Evolutionary conservation across 2,329 filamentous ascomycete genomes (phyloP), one percentile per base, ranked within the genome.

Genomic region (Colletotrichum gigasporum): DNA sequence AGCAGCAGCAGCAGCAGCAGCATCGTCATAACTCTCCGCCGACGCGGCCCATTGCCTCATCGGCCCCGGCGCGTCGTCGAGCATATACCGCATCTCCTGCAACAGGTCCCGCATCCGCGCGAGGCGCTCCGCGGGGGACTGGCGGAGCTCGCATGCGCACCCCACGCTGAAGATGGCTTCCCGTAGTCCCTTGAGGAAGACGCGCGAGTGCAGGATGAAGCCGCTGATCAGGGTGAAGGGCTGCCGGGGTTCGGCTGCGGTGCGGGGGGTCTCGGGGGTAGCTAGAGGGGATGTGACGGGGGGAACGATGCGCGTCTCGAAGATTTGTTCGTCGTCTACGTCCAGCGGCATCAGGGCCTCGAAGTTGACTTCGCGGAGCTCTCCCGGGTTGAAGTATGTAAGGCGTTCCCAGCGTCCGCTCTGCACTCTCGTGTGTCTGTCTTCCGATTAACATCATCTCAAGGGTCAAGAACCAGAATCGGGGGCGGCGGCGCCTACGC

Each of bases 251-350:
- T 62, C 28, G 20, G 57, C 4, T 57, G 32, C 1, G 59, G 50
- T 22, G 53, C 64, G 20, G 47, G 53, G 58, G 3, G 63, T 59
- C 11, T 53, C 16, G 16, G 47, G 44, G 5, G 59, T 11, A 55
- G 14, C 4, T 39, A 18, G 26, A 51, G 34, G 28, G 53, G 45
- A n/a, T 32, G 69, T 53, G 0, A 59, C 32, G 32, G 59, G 67
- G 5, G 62, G 24, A 2, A 59, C 35, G 22, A 64, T 39, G 4
- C 53, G 45, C 3, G 56, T 68, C 55, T 75, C 71, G 68, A 59
- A 59, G n/a, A 77, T 74, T 1, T 69, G 44, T 44, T 78, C 74
- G 20, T 77, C 75, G n/a, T 73, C 71, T 1, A 76, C 65, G 16
- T 73, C 70, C 1, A 75, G 30, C 1, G 75, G 75, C 54, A 75